Conservation (phyloP, 768 basidiomycete species). For the Plicaturopsis crispa region DNA sequence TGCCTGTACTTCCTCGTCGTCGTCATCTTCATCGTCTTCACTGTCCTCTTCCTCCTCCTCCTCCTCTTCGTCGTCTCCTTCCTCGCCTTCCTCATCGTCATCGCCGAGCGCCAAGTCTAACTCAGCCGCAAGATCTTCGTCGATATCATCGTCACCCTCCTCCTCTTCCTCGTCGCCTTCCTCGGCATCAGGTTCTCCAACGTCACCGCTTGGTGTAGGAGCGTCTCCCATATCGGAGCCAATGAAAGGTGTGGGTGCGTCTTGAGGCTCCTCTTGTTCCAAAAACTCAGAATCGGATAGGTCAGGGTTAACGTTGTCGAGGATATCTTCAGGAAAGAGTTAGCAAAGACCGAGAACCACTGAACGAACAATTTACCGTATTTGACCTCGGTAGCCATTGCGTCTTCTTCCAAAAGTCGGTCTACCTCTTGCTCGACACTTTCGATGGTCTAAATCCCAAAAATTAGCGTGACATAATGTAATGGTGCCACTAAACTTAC, state of each 20-base stretch:
- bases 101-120: conserved; percentile 78
- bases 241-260: conserved; percentile 68
- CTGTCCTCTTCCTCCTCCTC: conserved; percentile 62
- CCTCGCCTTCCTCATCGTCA: conserved; percentile 53
- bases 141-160: conserved; percentile 73
- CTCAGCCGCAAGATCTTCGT: conserved; percentile 84
- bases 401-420: conserved; percentile 74
- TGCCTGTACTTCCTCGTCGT: conserved; percentile 73
- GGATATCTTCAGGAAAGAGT: conserved; percentile 44
- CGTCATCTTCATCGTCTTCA: conserved; percentile 64
- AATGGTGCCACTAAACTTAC: conserved; percentile 31
- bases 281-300: conserved; percentile 85
- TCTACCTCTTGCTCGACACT: conserved; percentile 93
- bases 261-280: conserved; percentile 51
- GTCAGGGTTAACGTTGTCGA: conserved; percentile 89
- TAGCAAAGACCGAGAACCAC: conserved; percentile 1
- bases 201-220: conserved; percentile 49
- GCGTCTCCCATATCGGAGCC: conserved; percentile 61
- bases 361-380: conserved; percentile 43
- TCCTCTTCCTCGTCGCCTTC: conserved; percentile 55
- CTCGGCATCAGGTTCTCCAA: conserved; percentile 50
- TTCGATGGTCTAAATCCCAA: conserved; percentile 68
- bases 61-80: conserved; percentile 56
- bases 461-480: neutral
- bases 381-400: conserved; percentile 65